These are phyloP conservation scores for Salix arbutifolia DNA, from an alignment of 345 rosid species.

Conservation along the genomic window DNA sequence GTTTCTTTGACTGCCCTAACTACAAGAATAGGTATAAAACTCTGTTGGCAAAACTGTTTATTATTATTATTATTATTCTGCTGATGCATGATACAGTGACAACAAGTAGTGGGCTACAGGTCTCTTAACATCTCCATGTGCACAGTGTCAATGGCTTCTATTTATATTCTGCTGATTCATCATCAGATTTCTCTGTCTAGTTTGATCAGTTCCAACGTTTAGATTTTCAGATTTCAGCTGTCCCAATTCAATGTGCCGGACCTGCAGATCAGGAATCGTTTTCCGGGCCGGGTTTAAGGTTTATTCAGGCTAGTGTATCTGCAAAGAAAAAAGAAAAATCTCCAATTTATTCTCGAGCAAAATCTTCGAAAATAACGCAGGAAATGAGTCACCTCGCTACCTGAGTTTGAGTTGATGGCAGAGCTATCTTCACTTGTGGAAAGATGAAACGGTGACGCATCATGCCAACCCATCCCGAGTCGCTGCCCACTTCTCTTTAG, in stretches of 20 bases:
- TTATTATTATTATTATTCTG: neutral
- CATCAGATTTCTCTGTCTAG: constrained; percentile 10
- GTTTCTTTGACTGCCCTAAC: constrained; percentile 1
- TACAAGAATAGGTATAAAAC: neutral
- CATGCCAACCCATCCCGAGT: neutral
- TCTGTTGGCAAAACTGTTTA: constrained; percentile 17
- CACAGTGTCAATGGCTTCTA: neutral
- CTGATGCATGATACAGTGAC: constrained; percentile 1
- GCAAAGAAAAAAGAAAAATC: neutral
- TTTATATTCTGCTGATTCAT: neutral
- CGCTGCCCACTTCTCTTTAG: constrained; percentile 12
- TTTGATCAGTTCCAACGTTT: neutral
- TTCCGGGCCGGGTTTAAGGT: too few relatives aligned
- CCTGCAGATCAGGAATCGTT: too few relatives aligned
- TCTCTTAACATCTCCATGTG: constrained; percentile 26
- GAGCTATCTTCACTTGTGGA: neutral
- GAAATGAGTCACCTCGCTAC: neutral
- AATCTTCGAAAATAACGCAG: neutral
- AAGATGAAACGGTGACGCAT: neutral
- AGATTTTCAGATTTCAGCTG: neutral
- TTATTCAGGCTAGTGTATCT: too few relatives aligned
- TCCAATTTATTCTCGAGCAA: neutral
- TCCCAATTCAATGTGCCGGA: neutral
- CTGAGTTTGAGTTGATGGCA: neutral
- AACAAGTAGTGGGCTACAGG: constrained; percentile 25